Percentiles rank a stretch among this genome's conserved stretches.
Evolutionary conservation across 2,329 filamentous ascomycete species (phyloP).

Genomic region (Arthrocladium fulminans): DNA sequence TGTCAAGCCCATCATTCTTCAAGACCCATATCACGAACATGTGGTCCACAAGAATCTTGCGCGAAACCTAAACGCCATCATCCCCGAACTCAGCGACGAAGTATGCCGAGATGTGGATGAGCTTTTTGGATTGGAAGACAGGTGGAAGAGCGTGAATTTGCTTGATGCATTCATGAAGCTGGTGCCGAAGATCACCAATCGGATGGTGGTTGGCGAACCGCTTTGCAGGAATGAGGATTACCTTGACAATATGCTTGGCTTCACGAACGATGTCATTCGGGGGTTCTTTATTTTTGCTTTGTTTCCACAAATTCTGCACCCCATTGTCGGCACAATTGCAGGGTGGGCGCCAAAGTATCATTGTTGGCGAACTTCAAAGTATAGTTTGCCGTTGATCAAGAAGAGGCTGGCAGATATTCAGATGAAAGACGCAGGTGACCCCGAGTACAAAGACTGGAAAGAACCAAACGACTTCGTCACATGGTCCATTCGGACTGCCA

Average conservation of each 20-base stretch:
- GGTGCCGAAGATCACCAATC: slow-evolving; percentile 35
- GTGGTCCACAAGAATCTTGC: slow-evolving; percentile 35
- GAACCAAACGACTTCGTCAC: slow-evolving; percentile 50
- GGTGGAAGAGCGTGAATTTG: slow-evolving; percentile 31
- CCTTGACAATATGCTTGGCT: slow-evolving; percentile 40
- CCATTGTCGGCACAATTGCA: slow-evolving; percentile 32
- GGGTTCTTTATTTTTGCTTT: slow-evolving; percentile 40
- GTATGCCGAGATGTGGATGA: slow-evolving; percentile 27
- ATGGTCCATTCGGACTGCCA: slow-evolving; percentile 48
- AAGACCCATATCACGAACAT: slow-evolving; percentile 34
- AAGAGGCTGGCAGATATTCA: slow-evolving; percentile 42
- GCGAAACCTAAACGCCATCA: slow-evolving; percentile 30
- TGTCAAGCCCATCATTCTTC: slow-evolving; percentile 28
- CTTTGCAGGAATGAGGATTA: slow-evolving; percentile 33
- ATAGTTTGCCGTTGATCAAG: slow-evolving; percentile 45
- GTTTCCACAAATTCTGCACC: slow-evolving; percentile 42
- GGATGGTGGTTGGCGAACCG: slow-evolving; percentile 38
- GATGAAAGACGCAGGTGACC: slow-evolving; percentile 27
- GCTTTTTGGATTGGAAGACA: slow-evolving; percentile 29
- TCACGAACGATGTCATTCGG: slow-evolving; percentile 43
- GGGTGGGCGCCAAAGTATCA: slow-evolving; percentile 27
- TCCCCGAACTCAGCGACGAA: slow-evolving; percentile 33
- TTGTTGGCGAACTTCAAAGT: slow-evolving; percentile 12
- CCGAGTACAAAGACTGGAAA: background rate
- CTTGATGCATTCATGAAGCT: slow-evolving; percentile 31